phyloP scores from a whole-genome alignment of 257 asterid genomes.

The Scutellaria baicalensis region DNA sequence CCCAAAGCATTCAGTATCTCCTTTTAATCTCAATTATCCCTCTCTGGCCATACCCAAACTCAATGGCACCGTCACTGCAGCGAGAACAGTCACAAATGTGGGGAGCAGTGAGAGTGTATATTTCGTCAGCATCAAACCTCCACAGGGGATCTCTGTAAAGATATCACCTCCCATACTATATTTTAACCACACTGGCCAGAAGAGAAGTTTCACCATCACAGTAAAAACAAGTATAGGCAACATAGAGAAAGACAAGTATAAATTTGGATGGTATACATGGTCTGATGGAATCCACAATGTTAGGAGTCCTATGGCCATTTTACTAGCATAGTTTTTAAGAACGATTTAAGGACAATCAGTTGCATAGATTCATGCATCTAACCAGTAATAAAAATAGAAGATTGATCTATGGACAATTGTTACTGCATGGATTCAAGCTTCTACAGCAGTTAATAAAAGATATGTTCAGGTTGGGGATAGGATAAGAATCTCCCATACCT shows the following conservation, averaged over 20 bases:
- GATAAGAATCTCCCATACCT: not conserved
- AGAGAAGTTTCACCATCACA: conserved; percentile 52
- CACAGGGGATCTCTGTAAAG: conserved; percentile 53
- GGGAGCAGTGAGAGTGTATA: conserved; percentile 48
- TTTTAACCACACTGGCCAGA: conserved; percentile 44
- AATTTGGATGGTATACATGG: conserved; percentile 59
- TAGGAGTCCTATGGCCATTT: conserved; percentile 48
- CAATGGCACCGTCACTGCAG: conserved; percentile 29
- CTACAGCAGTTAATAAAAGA: not conserved
- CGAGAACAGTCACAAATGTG: conserved; percentile 70
- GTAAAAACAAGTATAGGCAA: conserved; percentile 26
- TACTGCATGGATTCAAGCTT: not conserved
- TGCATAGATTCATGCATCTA: not conserved
- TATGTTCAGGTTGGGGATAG: not conserved
- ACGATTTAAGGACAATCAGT: not conserved
- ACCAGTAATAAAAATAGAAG: not conserved
- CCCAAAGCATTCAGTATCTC: conserved; percentile 33
- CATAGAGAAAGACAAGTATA: conserved; percentile 28
- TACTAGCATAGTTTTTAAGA: conserved; percentile 19
- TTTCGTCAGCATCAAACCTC: conserved; percentile 50
- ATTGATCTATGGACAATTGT: not conserved
- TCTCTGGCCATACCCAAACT: conserved; percentile 64
- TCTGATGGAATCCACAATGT: conserved; percentile 46
- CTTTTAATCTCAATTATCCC: conserved; percentile 59
- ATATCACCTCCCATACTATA: conserved; percentile 51